Conservation (phyloP, 768 basidiomycete species). For the Inosperma sp. region DNA sequence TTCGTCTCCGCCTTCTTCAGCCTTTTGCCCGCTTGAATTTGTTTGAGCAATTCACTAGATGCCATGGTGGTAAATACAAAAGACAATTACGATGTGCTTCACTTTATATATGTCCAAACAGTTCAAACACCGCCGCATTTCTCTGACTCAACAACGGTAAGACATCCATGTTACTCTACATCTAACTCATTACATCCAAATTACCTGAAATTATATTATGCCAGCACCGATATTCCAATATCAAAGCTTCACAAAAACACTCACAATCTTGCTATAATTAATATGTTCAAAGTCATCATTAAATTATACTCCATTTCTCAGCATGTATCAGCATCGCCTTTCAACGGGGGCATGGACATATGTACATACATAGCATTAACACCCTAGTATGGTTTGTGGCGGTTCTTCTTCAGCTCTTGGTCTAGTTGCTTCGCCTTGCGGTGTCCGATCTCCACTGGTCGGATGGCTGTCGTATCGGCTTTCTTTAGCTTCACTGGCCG, state of each 20-base stretch:
- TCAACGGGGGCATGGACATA: background rate
- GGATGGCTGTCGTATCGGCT: conserved; percentile 79
- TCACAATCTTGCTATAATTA: too few species aligned
- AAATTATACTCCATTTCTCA: conserved; percentile 1
- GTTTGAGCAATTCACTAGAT: conserved; percentile 67
- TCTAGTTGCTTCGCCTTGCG: conserved; percentile 89
- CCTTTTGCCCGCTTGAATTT: conserved; percentile 77
- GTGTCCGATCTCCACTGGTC: conserved; percentile 90
- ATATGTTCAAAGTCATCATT: background rate
- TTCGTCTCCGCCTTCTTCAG: conserved; percentile 81
- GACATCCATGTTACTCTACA: too few species aligned
- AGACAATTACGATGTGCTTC: background rate
- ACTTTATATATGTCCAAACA: conserved; percentile 2
- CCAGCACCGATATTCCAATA: background rate
- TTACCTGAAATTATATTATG: background rate
- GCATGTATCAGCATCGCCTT: conserved; percentile 17
- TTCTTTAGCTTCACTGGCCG: conserved; percentile 96
- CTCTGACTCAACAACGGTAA: too few species aligned
- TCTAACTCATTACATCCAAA: background rate
- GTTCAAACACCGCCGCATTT: background rate
- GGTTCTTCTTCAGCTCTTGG: conserved; percentile 88
- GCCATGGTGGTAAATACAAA: conserved; percentile 45
- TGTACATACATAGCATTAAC: conserved; percentile 18
- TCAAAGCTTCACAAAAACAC: background rate
- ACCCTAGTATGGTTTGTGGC: conserved; percentile 71